Evolutionary conservation across 805 yeast species (phyloP).

Genomic region (Yarrowia sp.): DNA sequence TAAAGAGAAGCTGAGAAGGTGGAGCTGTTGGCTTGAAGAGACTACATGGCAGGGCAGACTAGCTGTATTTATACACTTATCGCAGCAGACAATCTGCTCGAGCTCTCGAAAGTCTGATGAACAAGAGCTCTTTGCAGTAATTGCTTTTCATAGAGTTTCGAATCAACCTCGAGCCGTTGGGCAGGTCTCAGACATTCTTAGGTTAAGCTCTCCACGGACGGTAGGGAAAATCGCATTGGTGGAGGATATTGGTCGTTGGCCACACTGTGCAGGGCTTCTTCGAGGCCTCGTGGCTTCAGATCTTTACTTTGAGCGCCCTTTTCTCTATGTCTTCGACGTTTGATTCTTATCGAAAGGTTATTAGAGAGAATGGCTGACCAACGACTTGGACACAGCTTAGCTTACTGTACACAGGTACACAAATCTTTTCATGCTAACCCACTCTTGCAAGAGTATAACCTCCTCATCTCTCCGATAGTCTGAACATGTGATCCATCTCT

Average conservation of each 20-base stretch:
- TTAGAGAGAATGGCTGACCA: not conserved
- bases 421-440: no score
- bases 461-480: not conserved
- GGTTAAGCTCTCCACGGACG: conserved; percentile 29
- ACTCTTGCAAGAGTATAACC: no score
- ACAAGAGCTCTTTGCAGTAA: not conserved
- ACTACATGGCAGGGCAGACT: not conserved
- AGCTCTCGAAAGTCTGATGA: not conserved
- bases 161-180: conserved; percentile 33
- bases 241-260: not conserved
- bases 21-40: conserved; percentile 26
- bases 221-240: not conserved
- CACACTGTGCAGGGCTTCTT: not conserved
- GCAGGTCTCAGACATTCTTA: conserved; percentile 15
- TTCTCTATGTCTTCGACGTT: not conserved
- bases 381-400: no score
- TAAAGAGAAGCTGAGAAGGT: not conserved
- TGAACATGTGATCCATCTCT: conserved; percentile 10
- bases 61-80: conserved; percentile 2
- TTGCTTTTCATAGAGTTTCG: conserved; percentile 13
- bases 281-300: not conserved
- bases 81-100: not conserved
- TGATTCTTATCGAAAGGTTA: not conserved
- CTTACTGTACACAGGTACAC: no score
- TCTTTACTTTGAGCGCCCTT: not conserved